Evolutionary conservation across 2,329 filamentous ascomycete genomes (phyloP), one percentile per base, ranked within the genome.

Genomic region (Exophiala sideris): DNA sequence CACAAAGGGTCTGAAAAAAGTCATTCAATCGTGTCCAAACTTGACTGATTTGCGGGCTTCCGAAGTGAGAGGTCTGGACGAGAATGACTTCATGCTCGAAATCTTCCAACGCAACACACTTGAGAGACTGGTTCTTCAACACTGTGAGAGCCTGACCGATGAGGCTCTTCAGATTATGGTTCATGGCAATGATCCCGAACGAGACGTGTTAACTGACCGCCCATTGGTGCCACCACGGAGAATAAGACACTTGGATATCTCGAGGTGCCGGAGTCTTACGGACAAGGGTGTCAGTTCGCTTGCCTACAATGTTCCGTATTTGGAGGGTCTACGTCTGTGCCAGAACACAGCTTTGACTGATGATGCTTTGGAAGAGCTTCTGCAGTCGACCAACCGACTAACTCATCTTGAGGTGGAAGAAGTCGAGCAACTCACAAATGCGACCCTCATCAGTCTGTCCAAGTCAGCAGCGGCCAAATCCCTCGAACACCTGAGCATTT

Each of bases 321-420:
- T 97, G 1, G 86, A 96, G 72, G 90, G 89, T 0, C 79, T 99
- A 2, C 88, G 92, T 62, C 78, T 97, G 1, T 89, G 86, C 5
- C 88, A 89, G 56, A 91, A 91, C 66, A 77, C 78, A n/a, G 75
- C 80, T 10, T 71, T 97, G 47, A 88, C 84, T 0, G 89, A 96
- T 64, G 79, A 78, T 0, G 85, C 87, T 0, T 76, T 99, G 18
- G 81, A 82, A 44, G 79, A 83, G 1, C 77, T 97, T 16, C 73
- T 97, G 2, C 84, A 84, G 4, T 89, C 89, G 0, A 83, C 88
- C 0, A 88, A 90, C 1, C 78, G 81, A 4, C 80, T 99, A 14
- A 91, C 89, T 0, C 89, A 95, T 67, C 78, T 99, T 39, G 94
- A 97, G 62, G 74, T 97, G 2, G 94, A 99, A 70, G 91, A 96